Base-by-base conservation (phyloP, 805 yeast genomes). In the Starmerella tilneyi region DNA sequence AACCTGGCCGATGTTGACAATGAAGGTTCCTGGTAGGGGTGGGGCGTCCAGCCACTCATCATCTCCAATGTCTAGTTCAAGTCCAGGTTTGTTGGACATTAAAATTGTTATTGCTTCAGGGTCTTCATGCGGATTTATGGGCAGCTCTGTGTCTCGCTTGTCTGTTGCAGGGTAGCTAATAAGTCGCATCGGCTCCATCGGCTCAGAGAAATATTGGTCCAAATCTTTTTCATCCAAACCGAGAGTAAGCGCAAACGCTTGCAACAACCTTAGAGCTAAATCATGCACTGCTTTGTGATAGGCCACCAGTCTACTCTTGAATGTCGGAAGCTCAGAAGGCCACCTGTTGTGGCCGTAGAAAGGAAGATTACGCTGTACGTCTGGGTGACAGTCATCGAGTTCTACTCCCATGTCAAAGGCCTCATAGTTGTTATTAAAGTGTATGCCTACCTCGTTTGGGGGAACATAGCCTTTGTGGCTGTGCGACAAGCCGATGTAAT, bases 51-150 rank as follows among this genome's bases (percentile, higher is more conserved):
- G 60, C 81, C 81, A 76, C 22, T 72, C 60, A 7, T 79, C 79
- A 41, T 71, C 68, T 48, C 70, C 67, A 49, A 72, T 72, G 48
- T 74, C 72, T 11, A 75, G 80, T 52, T 76, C 78, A 29, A 76
- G 63, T 1, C 79, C 75, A 34, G 73, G 67, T 3, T 56, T 59
- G 45, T 70, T 63, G 11, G 76, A 81, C 54, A 78, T 83, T 53
- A 69, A 72, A 11, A 79, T 75, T 13, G 49, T 46, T 29, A 46
- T 22, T 20, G 31, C 30, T 26, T 46, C 49, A 56, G 68, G 74
- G 36, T 79, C 86, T 46, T 81, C 69, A 54, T 79, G 85, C 3
- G 81, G 79, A 1, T 82, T 82, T 15, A 70, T 73, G 1, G 80
- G 81, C 3, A 49, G 56, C 17, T 6, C 36, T 6, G 43, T n/a